A percentile compares a stretch with the other conserved stretches of the same genome.
These are phyloP conservation scores for Mycena citricolor DNA, from an alignment of 1,284 basidiomycete genomes.

Conservation along the genomic window DNA sequence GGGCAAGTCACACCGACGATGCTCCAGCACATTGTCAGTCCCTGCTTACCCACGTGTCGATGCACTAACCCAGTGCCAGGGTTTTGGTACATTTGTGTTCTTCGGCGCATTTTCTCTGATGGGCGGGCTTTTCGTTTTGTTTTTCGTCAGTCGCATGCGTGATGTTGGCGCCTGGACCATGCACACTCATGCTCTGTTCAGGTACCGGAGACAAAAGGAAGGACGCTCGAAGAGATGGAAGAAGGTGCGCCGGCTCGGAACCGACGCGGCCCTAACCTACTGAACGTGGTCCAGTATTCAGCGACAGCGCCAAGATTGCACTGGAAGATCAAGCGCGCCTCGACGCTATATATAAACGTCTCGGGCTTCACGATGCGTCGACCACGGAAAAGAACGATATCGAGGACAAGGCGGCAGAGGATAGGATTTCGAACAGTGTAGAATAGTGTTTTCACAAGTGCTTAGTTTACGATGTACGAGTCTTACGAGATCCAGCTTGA, in stretches of 20 bases:
- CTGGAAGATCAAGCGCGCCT: slow-evolving; percentile 55
- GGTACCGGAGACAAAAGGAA: slow-evolving; percentile 69
- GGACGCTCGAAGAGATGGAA: slow-evolving; percentile 72
- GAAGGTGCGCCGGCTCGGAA: slow-evolving; percentile 30
- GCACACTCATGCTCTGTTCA: slow-evolving; percentile 28
- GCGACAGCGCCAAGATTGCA: slow-evolving; percentile 49
- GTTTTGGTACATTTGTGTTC: no score
- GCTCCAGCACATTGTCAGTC: slow-evolving; percentile 52
- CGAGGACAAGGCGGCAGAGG: slow-evolving; percentile 15
- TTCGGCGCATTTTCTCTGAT: slow-evolving; percentile 62
- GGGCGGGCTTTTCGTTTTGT: slow-evolving; percentile 61
- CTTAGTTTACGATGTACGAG: no score
- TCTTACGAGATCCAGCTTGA: no score
- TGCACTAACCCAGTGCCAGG: no score
- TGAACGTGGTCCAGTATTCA: slow-evolving; percentile 70
- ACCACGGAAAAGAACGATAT: slow-evolving; percentile 24
- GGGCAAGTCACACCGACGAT: slow-evolving; percentile 60
- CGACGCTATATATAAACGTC: slow-evolving; percentile 53
- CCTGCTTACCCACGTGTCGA: no score
- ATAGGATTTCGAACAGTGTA: slow-evolving; percentile 6
- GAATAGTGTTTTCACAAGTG: no score
- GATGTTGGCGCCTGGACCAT: not conserved
- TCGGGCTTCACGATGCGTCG: slow-evolving; percentile 43
- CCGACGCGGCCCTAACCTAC: slow-evolving; percentile 54
- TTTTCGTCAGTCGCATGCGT: slow-evolving; percentile 47